Base-by-base conservation (phyloP, 139 green algal genomes). In the Tetradesmus lagerheimii region DNA sequence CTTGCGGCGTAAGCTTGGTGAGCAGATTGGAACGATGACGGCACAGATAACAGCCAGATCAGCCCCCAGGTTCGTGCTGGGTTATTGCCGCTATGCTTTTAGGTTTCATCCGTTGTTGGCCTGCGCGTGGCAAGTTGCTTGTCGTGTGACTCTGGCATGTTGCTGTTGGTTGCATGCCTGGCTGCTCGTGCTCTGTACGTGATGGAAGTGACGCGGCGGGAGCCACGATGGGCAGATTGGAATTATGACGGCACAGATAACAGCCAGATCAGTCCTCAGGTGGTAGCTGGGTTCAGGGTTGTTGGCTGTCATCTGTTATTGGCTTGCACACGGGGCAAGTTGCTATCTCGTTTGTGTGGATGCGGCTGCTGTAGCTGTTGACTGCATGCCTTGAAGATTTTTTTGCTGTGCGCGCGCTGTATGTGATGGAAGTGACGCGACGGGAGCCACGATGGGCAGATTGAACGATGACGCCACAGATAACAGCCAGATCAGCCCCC, bases 401-500 rank as follows among this genome's bases (percentile, higher is more conserved):
- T n/a, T n/a, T n/a, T 27, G 66, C 47, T 16, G 85, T 67, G 14
- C 85, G 67, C 38, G 77, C 77, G 76, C 76, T 90, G 76, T 90
- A 90, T 80, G 86, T 90, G 0, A 75, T 86, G 53, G 86, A 90
- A 38, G 53, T 90, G 23, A 90, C 86, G 8, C 86, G 86, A 14
- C 35, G 57, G 1, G 50, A 77, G 20, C 76, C 76, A 1, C 20
- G 47, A 25, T 90, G 86, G 86, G 86, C 76, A 2, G 76, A 86
- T 11, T 90, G 86, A 83, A 66, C 50, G 85, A 83, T 3, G 43
- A 50, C 9, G 53, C 12, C 53, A 66, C 15, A 16, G 86, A 90
- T 37, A 90, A 90, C 53, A 66, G 53, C 53, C 53, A 66, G 53
- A 66, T 66, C 53, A 66, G 53, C 15, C 53, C 53, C 15, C 53